Conservation (phyloP, 345 rosid species). For the Crucihimalaya himalaica region DNA sequence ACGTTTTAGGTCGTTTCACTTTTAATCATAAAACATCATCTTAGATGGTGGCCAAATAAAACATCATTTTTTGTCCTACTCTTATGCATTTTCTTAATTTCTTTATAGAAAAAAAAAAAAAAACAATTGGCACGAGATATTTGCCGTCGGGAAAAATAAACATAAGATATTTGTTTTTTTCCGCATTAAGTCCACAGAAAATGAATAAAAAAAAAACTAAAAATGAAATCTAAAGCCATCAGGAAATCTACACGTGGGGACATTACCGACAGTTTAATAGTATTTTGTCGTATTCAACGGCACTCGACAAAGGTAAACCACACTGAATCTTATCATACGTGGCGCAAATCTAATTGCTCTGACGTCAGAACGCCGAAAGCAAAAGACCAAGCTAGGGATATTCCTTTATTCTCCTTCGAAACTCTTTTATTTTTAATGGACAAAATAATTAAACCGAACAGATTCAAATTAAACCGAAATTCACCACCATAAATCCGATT, state of each 20-base stretch:
- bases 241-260: conserved; percentile 26
- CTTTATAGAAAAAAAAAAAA: too few relatives aligned
- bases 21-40: conserved; percentile 4
- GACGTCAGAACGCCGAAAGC: conserved; percentile 31
- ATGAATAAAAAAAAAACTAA: neutral
- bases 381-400: neutral
- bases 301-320: conserved; percentile 1
- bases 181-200: conserved; percentile 9
- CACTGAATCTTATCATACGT: conserved; percentile 22
- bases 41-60: conserved; percentile 25
- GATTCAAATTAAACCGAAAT: neutral
- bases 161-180: conserved; percentile 17
- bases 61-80: neutral
- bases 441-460: neutral
- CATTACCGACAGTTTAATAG: conserved; percentile 32
- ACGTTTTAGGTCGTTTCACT: conserved; percentile 5
- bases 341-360: conserved; percentile 21
- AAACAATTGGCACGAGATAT: conserved; percentile 22
- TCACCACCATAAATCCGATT: neutral
- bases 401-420: neutral
- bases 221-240: conserved; percentile 19
- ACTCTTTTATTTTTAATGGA: neutral
- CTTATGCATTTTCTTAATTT: neutral
- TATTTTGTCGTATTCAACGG: neutral
- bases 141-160: conserved; percentile 2